A percentile compares a stretch with the other conserved stretches of the same genome.
Conservation (phyloP, 148 eudicot genomes). For the Rhododendron griersonianum region DNA sequence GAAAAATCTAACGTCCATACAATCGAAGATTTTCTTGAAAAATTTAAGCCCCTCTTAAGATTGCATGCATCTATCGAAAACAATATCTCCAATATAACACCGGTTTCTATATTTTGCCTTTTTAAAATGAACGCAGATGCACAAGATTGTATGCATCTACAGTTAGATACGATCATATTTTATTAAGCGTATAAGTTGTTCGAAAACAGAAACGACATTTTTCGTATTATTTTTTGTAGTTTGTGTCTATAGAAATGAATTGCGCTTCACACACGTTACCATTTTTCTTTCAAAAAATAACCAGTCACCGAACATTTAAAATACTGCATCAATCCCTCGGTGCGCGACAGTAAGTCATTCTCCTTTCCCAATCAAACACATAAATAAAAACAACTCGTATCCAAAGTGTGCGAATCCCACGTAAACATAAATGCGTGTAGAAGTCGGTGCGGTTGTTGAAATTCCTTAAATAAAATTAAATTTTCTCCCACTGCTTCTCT, state of each 20-base stretch:
- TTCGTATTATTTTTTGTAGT: background rate
- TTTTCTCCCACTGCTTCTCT: background rate
- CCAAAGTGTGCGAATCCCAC: background rate
- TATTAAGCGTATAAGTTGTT: background rate
- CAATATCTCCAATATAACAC: too few species aligned
- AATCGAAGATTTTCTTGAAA: background rate
- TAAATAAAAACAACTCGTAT: too few species aligned
- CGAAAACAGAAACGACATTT: background rate
- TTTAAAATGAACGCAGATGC: background rate
- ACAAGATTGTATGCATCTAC: background rate
- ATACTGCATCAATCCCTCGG: background rate
- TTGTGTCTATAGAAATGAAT: background rate
- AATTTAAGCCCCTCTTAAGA: background rate
- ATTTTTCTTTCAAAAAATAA: background rate
- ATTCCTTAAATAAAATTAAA: too few species aligned
- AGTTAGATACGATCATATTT: background rate
- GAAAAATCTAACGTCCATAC: background rate
- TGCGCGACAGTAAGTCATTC: too few species aligned
- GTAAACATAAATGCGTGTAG: too few species aligned
- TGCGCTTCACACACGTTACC: background rate
- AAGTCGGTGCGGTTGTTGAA: too few species aligned
- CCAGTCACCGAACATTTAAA: background rate
- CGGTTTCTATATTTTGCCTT: background rate
- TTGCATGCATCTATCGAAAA: background rate
- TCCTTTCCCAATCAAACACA: too few species aligned